These are phyloP conservation scores for Cladorrhinum sp. DNA, from an alignment of 2,329 filamentous ascomycete genomes.

Conservation along the genomic window DNA sequence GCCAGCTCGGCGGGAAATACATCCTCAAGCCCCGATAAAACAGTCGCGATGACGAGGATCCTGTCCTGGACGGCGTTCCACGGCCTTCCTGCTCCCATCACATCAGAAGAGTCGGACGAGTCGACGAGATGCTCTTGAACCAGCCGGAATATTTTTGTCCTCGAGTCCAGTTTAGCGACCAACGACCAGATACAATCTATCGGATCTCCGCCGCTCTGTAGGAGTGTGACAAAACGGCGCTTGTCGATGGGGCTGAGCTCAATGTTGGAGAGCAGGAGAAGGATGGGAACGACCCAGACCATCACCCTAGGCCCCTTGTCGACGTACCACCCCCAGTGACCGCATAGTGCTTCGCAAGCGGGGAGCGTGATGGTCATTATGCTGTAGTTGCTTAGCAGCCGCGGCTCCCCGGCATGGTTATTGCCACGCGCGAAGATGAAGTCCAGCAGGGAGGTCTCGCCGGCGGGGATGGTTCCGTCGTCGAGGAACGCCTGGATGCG, in stretches of 20 bases:
- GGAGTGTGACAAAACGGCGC: not conserved
- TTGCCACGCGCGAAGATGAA: not conserved
- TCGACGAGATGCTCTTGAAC: not conserved
- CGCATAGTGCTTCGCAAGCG: not conserved
- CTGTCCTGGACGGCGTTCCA: not conserved
- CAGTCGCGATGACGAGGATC: not conserved
- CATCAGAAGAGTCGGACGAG: too few species aligned
- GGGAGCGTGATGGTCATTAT: not conserved
- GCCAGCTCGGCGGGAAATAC: not conserved
- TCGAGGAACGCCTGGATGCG: not conserved
- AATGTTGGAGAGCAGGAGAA: constrained; percentile 10
- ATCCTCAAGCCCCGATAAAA: constrained; percentile 1
- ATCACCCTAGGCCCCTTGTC: not conserved
- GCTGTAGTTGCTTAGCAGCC: too few species aligned
- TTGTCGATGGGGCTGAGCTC: constrained; percentile 9
- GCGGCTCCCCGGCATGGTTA: too few species aligned
- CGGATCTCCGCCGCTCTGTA: constrained; percentile 4
- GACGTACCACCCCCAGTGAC: not conserved
- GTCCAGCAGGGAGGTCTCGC: not conserved
- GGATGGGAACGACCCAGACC: constrained; percentile 8
- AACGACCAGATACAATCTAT: constrained; percentile 5
- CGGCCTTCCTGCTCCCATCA: not conserved
- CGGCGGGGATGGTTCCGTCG: not conserved
- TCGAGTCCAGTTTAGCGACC: not conserved
- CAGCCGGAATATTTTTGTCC: not conserved